Conservation (phyloP, 129 eudicot species). For the Tagetes patula region DNA sequence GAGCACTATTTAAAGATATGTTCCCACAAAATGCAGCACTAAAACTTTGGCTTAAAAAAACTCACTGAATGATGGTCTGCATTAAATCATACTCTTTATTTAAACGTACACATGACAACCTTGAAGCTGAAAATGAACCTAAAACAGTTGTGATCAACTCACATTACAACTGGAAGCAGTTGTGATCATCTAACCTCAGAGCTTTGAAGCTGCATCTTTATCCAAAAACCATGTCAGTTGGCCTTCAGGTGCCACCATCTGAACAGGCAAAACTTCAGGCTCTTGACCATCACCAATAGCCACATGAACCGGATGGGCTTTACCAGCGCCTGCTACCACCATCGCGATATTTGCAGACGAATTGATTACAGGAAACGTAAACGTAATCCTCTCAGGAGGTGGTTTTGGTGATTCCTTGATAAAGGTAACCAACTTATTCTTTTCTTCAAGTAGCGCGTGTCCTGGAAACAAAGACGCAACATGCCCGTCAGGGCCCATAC, state of each 20-base stretch:
- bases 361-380: constrained; percentile 76
- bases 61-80: too few relatives aligned
- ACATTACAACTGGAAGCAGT: not conserved
- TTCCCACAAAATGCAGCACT: too few relatives aligned
- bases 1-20: too few relatives aligned
- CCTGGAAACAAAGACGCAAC: constrained; percentile 77
- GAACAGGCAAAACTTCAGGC: constrained; percentile 55
- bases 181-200: constrained; percentile 27
- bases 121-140: constrained; percentile 13
- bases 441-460: constrained; percentile 58
- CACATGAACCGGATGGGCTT: constrained; percentile 60
- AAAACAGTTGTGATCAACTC: constrained; percentile 7
- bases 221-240: constrained; percentile 73
- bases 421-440: constrained; percentile 64
- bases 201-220: constrained; percentile 74
- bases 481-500: constrained; percentile 92
- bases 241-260: constrained; percentile 73
- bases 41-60: too few relatives aligned
- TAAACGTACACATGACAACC: constrained; percentile 5
- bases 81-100: constrained; percentile 6
- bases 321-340: constrained; percentile 62
- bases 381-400: constrained; percentile 74
- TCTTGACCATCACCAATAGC: constrained; percentile 52
- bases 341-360: constrained; percentile 70
- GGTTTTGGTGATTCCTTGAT: constrained; percentile 88